Evolutionary conservation across 2,329 filamentous ascomycete species (phyloP).

Genomic region (Colletotrichum orbiculare): DNA sequence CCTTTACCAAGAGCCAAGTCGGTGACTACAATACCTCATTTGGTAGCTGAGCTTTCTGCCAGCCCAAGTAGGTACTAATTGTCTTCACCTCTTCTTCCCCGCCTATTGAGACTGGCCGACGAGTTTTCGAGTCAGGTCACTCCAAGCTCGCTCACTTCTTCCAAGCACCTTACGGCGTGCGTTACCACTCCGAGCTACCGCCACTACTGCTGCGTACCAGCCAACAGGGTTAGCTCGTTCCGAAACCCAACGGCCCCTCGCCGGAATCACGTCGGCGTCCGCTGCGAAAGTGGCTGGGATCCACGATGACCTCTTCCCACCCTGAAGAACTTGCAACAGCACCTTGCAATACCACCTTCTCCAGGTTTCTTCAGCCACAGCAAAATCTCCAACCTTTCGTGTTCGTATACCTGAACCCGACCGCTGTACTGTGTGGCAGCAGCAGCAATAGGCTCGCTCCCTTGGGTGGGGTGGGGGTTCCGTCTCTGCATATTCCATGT

Average conservation of each 20-base stretch:
- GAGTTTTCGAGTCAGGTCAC: slow-evolving; percentile 21
- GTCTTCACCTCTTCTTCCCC: slow-evolving; percentile 16
- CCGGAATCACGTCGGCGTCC: slow-evolving; percentile 29
- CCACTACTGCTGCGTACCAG: slow-evolving; percentile 2
- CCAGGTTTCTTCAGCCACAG: slow-evolving; percentile 8
- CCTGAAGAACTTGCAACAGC: not conserved
- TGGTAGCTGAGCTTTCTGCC: no score
- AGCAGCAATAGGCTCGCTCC: slow-evolving; percentile 13
- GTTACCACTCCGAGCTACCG: not conserved
- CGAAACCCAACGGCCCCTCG: slow-evolving; percentile 11
- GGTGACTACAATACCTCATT: no score
- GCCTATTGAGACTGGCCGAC: slow-evolving; percentile 19
- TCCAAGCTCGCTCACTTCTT: not conserved
- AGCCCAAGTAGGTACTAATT: no score
- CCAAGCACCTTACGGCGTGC: not conserved
- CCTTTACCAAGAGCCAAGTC: no score
- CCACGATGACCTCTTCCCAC: not conserved
- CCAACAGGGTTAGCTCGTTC: slow-evolving; percentile 24
- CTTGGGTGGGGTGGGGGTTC: not conserved
- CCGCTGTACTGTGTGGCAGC: slow-evolving; percentile 2
- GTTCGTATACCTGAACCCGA: slow-evolving; percentile 31
- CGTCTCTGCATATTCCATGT: slow-evolving; percentile 1
- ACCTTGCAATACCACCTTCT: not conserved
- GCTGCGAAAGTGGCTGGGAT: slow-evolving; percentile 1
- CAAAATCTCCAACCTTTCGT: slow-evolving; percentile 23